Base-by-base conservation (phyloP, 257 asterid genomes). In the Nicotiana obtusifolia region DNA sequence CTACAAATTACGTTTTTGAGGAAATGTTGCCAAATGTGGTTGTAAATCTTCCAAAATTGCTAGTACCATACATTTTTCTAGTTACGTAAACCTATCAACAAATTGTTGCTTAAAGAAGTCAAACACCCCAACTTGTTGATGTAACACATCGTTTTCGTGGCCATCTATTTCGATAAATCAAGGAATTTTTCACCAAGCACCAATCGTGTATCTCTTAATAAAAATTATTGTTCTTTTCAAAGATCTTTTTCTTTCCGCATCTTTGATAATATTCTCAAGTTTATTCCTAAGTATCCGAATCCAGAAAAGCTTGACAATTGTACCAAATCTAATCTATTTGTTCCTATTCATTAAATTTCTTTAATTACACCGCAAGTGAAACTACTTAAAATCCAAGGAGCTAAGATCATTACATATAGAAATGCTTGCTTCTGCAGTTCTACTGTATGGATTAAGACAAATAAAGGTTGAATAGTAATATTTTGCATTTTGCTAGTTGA, bases 281-380 rank as follows among this genome's bases (percentile, higher is more conserved):
- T 77, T 77, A 77, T 77, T 52, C 67, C 81, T 30, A 64, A 28
- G 71, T 28, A 64, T 64, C 20, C 71, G 62, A 49, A 75, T 68
- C 52, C 26, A 68, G 76, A 22, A 68, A 68, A 47, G 49, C 28
- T 33, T 31, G 47, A 33, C 64, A 57, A 53, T 7, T n/a, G 20
- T 56, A 16, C 62, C 64, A n/a, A n/a, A 57, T 64, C 44, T 60
- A 60, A 60, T 10, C 5, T 9, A n/a, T 30, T 30, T 30, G 31
- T 24, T 5, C 20, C 62, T 57, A 64, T 4, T 64, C 11, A 15
- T 49, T 41, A 76, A 11, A 49, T 76, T 33, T 26, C 22, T 53
- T 76, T 28, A 7, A 7, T 28, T 49, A 52, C 52, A 76, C 31
- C 31, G 16, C 11, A 24, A 22, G 24, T 24, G 5, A 64, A 64